A percentile compares a stretch with the other conserved stretches of the same genome.
Evolutionary conservation across 1,284 basidiomycete species (phyloP).

Genomic region (Malassezia vespertilionis): DNA sequence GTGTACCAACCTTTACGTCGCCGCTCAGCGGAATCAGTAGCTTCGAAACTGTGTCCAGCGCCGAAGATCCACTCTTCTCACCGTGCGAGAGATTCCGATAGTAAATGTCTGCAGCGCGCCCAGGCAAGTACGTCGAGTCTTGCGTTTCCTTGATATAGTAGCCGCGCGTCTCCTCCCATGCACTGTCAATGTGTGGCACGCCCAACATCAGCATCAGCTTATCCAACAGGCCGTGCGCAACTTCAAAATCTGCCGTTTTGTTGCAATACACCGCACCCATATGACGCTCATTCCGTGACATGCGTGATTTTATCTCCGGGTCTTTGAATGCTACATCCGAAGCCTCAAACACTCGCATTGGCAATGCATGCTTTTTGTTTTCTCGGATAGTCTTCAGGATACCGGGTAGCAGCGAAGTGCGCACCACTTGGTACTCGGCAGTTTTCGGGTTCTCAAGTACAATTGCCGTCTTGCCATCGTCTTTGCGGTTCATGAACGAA

Average conservation of each 20-base stretch:
- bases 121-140: slow-evolving; percentile 89
- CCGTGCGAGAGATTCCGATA: slow-evolving; percentile 55
- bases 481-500: slow-evolving; percentile 72
- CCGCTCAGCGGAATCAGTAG: slow-evolving; percentile 6
- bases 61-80: neutral
- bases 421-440: slow-evolving; percentile 92
- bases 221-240: slow-evolving; percentile 88
- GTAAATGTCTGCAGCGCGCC: slow-evolving; percentile 78
- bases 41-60: slow-evolving; percentile 19
- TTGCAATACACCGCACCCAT: slow-evolving; percentile 89
- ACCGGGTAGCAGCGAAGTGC: slow-evolving; percentile 86
- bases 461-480: slow-evolving; percentile 70
- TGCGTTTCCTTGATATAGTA: slow-evolving; percentile 82
- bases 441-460: slow-evolving; percentile 94
- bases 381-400: slow-evolving; percentile 93
- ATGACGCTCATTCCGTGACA: slow-evolving; percentile 73
- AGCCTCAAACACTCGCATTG: slow-evolving; percentile 85
- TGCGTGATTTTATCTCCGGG: slow-evolving; percentile 58
- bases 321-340: slow-evolving; percentile 91
- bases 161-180: slow-evolving; percentile 55
- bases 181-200: slow-evolving; percentile 67
- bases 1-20: slow-evolving; percentile 9
- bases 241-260: slow-evolving; percentile 90
- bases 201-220: slow-evolving; percentile 88
- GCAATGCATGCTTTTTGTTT: slow-evolving; percentile 84